These are phyloP conservation scores for Waltergamsia citrina DNA, from an alignment of 2,329 filamentous ascomycete genomes.

Conservation along the genomic window DNA sequence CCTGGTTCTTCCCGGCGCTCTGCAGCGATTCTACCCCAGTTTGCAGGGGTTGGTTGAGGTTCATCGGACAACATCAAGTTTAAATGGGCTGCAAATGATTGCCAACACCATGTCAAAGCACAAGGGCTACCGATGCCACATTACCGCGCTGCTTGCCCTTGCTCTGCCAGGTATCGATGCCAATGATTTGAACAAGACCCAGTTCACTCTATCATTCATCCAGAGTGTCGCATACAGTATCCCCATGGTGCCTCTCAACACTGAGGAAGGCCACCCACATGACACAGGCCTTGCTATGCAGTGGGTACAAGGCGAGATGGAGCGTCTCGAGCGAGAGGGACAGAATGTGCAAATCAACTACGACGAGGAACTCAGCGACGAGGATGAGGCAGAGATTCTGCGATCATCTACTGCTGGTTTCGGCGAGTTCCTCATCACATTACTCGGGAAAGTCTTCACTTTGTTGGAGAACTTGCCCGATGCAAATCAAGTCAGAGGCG, in stretches of 20 bases:
- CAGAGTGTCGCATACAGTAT: conserved; percentile 95
- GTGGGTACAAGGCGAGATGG: conserved; percentile 92
- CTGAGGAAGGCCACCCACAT: conserved; percentile 54
- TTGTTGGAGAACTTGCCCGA: conserved; percentile 92
- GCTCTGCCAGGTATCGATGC: conserved; percentile 93
- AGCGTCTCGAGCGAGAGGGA: conserved; percentile 82
- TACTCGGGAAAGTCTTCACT: conserved; percentile 91
- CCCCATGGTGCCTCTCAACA: conserved; percentile 67
- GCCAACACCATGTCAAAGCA: conserved; percentile 84
- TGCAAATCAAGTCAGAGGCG: conserved; percentile 74
- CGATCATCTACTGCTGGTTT: conserved; percentile 92
- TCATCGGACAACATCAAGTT: conserved; percentile 87
- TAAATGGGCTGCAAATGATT: conserved; percentile 85
- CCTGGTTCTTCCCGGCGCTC: conserved; percentile 81
- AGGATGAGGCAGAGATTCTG: conserved; percentile 79
- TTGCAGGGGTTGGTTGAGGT: conserved; percentile 96
- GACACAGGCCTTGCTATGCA: conserved; percentile 73
- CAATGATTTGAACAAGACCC: conserved; percentile 93
- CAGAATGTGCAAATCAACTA: conserved; percentile 83
- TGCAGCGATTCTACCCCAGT: conserved; percentile 94
- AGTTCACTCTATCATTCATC: conserved; percentile 90
- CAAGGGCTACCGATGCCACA: conserved; percentile 93
- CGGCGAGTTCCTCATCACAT: conserved; percentile 81
- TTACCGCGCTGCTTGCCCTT: conserved; percentile 87
- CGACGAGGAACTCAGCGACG: conserved; percentile 67